Conservation (phyloP, 805 yeast genomes). For the Zygoascus biomembranicola region DNA sequence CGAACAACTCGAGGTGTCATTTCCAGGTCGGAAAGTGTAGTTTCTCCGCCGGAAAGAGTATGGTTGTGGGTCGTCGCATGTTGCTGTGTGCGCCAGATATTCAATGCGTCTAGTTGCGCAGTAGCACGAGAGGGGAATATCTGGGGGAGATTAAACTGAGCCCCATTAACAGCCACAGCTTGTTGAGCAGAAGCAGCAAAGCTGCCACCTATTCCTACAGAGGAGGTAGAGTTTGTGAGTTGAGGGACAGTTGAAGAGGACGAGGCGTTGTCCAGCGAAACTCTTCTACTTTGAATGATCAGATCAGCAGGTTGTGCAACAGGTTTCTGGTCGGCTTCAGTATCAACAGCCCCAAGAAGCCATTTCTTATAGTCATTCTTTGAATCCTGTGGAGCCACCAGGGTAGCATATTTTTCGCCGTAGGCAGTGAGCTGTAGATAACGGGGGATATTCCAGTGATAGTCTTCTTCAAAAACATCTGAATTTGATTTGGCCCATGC, state of each 20-base stretch:
- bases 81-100: constrained; percentile 5
- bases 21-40: neutral
- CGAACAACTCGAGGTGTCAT: neutral
- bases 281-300: neutral
- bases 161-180: constrained; percentile 1
- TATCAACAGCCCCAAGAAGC: neutral
- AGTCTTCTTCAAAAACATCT: neutral
- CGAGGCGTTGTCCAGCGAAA: neutral
- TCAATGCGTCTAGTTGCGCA: constrained; percentile 16
- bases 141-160: constrained; percentile 16
- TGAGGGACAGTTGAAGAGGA: neutral
- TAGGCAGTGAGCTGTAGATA: constrained; percentile 17
- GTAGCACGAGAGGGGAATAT: constrained; percentile 20
- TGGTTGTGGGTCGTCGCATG: neutral
- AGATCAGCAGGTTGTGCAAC: neutral
- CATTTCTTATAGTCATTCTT: neutral
- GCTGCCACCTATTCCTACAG: neutral
- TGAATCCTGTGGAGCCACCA: neutral
- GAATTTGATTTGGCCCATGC: neutral
- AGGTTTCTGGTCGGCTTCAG: neutral
- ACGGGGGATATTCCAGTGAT: constrained; percentile 11
- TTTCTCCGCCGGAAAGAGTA: neutral
- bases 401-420: constrained; percentile 15
- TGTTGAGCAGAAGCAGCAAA: neutral
- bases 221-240: neutral